Base-by-base conservation (phyloP, 2,329 filamentous ascomycete species). In the Xylariales sp. region DNA sequence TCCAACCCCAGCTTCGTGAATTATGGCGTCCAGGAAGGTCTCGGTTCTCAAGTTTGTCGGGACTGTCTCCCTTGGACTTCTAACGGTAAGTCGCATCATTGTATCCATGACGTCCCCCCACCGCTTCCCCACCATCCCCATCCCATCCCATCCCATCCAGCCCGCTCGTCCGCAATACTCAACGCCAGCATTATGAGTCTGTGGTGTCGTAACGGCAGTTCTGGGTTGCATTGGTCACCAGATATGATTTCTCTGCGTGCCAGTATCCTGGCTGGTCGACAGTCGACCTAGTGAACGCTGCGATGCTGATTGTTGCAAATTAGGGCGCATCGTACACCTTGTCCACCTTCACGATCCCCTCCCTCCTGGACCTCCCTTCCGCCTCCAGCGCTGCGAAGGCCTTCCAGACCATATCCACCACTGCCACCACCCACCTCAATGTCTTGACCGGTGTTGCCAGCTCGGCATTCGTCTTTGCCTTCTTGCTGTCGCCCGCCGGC, bases 261-360 rank as follows among this genome's bases (percentile, higher is more conserved):
- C n/a, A n/a, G n/a, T n/a, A n/a, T n/a, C n/a, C n/a, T n/a, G n/a
- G n/a, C n/a, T n/a, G n/a, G n/a, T n/a, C n/a, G n/a, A n/a, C n/a
- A n/a, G n/a, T n/a, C n/a, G n/a, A n/a, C n/a, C n/a, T n/a, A n/a
- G n/a, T n/a, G n/a, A n/a, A n/a, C n/a, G n/a, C n/a, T n/a, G n/a
- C n/a, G n/a, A n/a, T n/a, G n/a, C n/a, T n/a, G n/a, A n/a, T n/a
- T n/a, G n/a, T n/a, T n/a, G n/a, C n/a, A n/a, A n/a, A n/a, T n/a
- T n/a, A 96, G 91, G 91, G 91, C 62, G 76, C 93, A 42, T 95
- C 90, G 36, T 94, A 91, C 67, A 85, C 88, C 33, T 77, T 93
- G 51, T 84, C 84, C 16, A 78, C 80, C 42, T 69, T 94, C 47
- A 81, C 87, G 18, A 77, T 95, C 42, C 90, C 91, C 14, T 76